phyloP scores from a whole-genome alignment of 805 yeast genomes.

The Starmerella scarabaei region DNA sequence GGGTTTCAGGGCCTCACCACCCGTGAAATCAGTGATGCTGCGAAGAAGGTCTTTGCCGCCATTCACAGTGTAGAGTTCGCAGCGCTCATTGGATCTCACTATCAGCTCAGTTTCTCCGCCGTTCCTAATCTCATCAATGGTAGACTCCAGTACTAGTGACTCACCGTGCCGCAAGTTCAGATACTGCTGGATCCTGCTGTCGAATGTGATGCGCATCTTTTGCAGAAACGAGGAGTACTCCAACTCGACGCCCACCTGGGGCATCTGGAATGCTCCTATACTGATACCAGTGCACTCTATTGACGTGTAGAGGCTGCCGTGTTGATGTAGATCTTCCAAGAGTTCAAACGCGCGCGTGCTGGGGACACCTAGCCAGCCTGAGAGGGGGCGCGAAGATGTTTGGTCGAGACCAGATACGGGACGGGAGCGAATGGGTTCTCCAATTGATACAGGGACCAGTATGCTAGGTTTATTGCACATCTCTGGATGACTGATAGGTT shows the following conservation, averaged over 20 bases:
- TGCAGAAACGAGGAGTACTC: constrained; percentile 1
- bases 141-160: not conserved
- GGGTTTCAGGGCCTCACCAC: not conserved
- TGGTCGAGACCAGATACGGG: too few relatives aligned
- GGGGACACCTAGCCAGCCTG: too few relatives aligned
- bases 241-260: not conserved
- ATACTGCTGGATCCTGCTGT: not conserved
- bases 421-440: too few relatives aligned
- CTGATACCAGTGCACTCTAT: not conserved
- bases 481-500: too few relatives aligned
- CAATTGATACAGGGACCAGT: too few relatives aligned
- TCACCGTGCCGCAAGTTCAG: not conserved
- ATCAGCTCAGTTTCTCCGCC: not conserved
- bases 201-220: not conserved
- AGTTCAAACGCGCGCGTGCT: not conserved
- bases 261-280: not conserved
- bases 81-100: not conserved
- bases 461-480: too few relatives aligned
- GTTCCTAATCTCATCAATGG: not conserved
- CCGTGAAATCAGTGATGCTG: not conserved
- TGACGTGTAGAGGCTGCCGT: not conserved
- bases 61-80: not conserved
- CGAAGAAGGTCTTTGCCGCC: not conserved
- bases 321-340: not conserved
- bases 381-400: too few relatives aligned